phyloP scores from a whole-genome alignment of 306 rosid species.

The Ziziphus jujuba region DNA sequence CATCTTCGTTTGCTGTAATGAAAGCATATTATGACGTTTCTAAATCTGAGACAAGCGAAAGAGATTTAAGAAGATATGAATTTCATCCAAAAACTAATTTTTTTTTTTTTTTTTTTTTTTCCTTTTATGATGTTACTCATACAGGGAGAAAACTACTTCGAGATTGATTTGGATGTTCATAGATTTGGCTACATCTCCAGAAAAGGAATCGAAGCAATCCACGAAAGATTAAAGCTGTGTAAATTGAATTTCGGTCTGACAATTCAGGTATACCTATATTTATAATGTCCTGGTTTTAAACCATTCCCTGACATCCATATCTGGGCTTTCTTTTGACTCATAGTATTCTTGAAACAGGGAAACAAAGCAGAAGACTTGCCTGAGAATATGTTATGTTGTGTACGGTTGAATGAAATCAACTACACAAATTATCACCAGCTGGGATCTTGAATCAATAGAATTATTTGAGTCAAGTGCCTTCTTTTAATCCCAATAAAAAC shows the following conservation, averaged over 20 bases:
- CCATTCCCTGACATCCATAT: conserved; percentile 10
- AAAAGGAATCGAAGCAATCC: conserved; percentile 87
- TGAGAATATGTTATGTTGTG: conserved; percentile 71
- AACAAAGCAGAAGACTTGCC: conserved; percentile 89
- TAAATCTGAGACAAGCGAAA: too few relatives aligned
- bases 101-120: too few relatives aligned
- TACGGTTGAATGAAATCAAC: conserved; percentile 71
- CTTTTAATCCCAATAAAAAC: conserved; percentile 5
- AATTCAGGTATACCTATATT: conserved; percentile 64
- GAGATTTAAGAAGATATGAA: too few relatives aligned
- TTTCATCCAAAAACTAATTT: background rate
- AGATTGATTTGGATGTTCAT: conserved; percentile 94
- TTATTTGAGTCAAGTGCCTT: conserved; percentile 30
- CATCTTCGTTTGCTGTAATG: background rate
- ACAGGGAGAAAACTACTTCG: conserved; percentile 96
- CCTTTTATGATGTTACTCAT: conserved; percentile 13
- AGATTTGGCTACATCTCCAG: conserved; percentile 89
- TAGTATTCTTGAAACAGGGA: conserved; percentile 44
- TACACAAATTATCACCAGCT: conserved; percentile 47
- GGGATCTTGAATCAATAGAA: conserved; percentile 30
- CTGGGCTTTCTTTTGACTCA: background rate
- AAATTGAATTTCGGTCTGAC: conserved; percentile 83
- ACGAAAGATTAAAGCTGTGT: conserved; percentile 66
- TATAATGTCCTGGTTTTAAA: background rate
- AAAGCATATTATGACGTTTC: background rate